A percentile compares a stretch with the other conserved stretches of the same genome.
phyloP scores from a whole-genome alignment of 129 eudicot genomes.

The Daucus carota region DNA sequence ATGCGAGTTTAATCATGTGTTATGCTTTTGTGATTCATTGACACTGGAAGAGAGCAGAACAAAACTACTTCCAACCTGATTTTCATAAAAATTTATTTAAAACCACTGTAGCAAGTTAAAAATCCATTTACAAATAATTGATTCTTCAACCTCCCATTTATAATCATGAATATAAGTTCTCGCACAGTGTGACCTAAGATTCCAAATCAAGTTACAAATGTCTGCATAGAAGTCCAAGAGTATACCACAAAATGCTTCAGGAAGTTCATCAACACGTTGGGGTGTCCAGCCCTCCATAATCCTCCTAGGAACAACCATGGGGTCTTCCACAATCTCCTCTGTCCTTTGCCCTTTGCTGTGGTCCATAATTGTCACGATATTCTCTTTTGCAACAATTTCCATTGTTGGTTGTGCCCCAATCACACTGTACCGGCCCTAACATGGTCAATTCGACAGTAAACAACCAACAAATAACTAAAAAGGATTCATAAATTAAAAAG shows the following conservation, averaged over 20 bases:
- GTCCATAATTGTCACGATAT: constrained; percentile 82
- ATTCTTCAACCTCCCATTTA: neutral
- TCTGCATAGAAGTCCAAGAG: neutral
- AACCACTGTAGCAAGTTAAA: neutral
- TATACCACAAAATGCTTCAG: constrained; percentile 92
- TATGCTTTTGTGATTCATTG: neutral
- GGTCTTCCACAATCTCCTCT: constrained; percentile 83
- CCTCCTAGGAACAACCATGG: constrained; percentile 83
- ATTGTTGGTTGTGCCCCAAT: constrained; percentile 96
- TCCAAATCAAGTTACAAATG: neutral
- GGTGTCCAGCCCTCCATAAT: constrained; percentile 95
- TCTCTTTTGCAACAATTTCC: constrained; percentile 98
- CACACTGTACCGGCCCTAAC: constrained; percentile 94
- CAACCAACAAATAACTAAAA: neutral
- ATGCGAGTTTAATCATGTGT: neutral
- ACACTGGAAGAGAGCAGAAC: neutral
- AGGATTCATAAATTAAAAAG: neutral
- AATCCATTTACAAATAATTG: neutral
- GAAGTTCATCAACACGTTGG: constrained; percentile 83
- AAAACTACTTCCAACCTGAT: neutral
- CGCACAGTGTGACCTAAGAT: neutral
- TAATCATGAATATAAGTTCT: neutral
- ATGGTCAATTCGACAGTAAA: constrained; percentile 21
- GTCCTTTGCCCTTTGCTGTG: constrained; percentile 59
- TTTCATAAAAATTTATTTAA: neutral